A percentile compares a stretch with the other conserved stretches of the same genome.
phyloP scores from a whole-genome alignment of 352 stramenopile species.

The Thraustotheca clavata region DNA sequence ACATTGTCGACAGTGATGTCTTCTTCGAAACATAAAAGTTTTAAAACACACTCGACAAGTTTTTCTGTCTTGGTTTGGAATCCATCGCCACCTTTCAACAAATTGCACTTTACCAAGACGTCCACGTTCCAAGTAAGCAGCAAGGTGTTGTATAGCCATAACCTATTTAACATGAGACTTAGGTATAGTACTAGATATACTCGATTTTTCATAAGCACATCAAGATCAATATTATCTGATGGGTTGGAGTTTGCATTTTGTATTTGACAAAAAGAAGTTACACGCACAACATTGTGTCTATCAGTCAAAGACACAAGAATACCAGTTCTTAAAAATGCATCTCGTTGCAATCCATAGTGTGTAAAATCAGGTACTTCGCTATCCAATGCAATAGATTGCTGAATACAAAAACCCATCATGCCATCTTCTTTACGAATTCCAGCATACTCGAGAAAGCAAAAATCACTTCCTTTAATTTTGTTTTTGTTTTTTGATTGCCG shows the following conservation, averaged over 20 bases:
- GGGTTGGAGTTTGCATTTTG: constrained; percentile 44
- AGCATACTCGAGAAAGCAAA: constrained; percentile 68
- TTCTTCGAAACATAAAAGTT: constrained; percentile 63
- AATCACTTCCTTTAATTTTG: constrained; percentile 27
- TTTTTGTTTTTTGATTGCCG: constrained; percentile 28
- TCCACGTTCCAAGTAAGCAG: constrained; percentile 38
- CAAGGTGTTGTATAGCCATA: neutral
- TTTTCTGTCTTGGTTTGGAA: constrained; percentile 59
- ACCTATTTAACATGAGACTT: neutral
- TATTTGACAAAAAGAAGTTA: constrained; percentile 67
- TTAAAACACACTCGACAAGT: constrained; percentile 61
- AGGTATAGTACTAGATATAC: constrained; percentile 19
- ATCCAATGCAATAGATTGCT: constrained; percentile 55
- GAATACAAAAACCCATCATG: constrained; percentile 61
- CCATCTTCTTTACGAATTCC: constrained; percentile 38
- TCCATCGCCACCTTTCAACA: constrained; percentile 71
- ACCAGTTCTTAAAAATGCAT: constrained; percentile 45
- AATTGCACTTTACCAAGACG: constrained; percentile 59
- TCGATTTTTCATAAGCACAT: constrained; percentile 54
- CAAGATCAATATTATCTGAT: constrained; percentile 34
- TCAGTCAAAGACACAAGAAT: constrained; percentile 61
- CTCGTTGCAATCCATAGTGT: constrained; percentile 46
- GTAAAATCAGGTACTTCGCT: constrained; percentile 51
- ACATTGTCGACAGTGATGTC: constrained; percentile 63
- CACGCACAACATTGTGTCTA: constrained; percentile 42